Evolutionary conservation across 1,139 yeast genomes (phyloP).

Genomic region (Scheffersomyces illinoinensis): DNA sequence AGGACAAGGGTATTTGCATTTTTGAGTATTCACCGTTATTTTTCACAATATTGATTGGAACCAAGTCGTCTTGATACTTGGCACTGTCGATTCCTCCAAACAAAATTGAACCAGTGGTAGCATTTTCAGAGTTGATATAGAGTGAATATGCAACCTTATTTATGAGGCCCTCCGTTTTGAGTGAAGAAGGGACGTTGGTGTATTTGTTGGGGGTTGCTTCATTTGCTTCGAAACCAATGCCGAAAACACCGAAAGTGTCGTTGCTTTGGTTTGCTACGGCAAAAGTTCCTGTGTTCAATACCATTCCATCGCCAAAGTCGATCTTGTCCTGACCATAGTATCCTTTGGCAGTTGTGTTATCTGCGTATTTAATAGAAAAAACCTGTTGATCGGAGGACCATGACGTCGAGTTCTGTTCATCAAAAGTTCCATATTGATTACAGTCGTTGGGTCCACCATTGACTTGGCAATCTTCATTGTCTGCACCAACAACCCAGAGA

Average conservation of each 20-base stretch:
- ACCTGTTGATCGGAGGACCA: background rate
- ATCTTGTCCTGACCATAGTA: background rate
- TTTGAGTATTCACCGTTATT: background rate
- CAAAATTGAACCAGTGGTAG: slow-evolving; percentile 21
- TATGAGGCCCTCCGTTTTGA: slow-evolving; percentile 19
- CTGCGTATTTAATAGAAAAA: background rate
- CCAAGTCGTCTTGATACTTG: slow-evolving; percentile 24
- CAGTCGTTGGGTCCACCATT: background rate
- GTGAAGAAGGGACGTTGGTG: slow-evolving; percentile 19
- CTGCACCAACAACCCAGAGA: slow-evolving; percentile 14
- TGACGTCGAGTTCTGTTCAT: background rate
- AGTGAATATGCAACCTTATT: slow-evolving; percentile 20
- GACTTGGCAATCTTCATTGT: background rate
- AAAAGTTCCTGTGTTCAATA: slow-evolving; percentile 12
- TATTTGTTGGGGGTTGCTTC: slow-evolving; percentile 13
- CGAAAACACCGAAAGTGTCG: slow-evolving; percentile 16
- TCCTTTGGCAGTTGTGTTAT: background rate
- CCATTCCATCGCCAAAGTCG: background rate
- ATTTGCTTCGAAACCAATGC: slow-evolving; percentile 14
- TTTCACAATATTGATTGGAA: slow-evolving; percentile 4
- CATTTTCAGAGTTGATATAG: slow-evolving; percentile 16
- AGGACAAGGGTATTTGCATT: background rate
- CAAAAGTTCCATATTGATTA: background rate
- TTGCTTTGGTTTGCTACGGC: slow-evolving; percentile 13
- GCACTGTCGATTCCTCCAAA: slow-evolving; percentile 33